Percentiles rank a stretch among this genome's conserved stretches.
Conservation (phyloP, 345 rosid species). For the Euclidium syriacum region DNA sequence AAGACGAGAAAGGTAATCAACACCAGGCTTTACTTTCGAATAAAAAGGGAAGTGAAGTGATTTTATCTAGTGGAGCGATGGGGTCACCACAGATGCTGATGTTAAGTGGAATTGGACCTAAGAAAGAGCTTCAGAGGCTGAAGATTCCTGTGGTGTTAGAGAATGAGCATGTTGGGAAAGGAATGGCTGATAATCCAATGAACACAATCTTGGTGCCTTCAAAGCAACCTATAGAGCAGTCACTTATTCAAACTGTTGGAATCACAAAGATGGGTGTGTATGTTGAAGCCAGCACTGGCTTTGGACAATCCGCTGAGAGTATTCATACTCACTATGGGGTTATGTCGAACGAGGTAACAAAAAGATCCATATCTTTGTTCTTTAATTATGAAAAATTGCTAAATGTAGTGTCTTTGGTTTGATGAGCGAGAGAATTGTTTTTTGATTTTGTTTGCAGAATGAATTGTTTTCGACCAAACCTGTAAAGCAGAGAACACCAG, state of each 20-base stretch:
- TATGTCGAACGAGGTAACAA: constrained; percentile 71
- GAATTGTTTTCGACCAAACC: constrained; percentile 57
- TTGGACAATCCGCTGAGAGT: constrained; percentile 68
- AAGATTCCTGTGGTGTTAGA: constrained; percentile 59
- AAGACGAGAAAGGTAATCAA: constrained; percentile 71
- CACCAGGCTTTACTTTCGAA: constrained; percentile 60
- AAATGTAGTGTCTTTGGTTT: neutral
- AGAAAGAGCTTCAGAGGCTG: constrained; percentile 49
- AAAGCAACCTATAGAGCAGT: constrained; percentile 49
- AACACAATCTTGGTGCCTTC: constrained; percentile 75
- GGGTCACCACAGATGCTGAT: constrained; percentile 85
- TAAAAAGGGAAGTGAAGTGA: constrained; percentile 58
- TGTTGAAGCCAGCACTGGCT: constrained; percentile 93
- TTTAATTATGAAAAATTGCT: neutral
- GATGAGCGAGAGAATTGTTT: neutral
- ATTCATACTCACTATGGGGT: constrained; percentile 80
- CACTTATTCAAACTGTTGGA: constrained; percentile 88
- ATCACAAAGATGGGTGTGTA: constrained; percentile 86
- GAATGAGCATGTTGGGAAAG: constrained; percentile 73
- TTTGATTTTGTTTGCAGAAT: constrained; percentile 14
- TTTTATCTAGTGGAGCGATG: constrained; percentile 81
- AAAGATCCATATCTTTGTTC: neutral
- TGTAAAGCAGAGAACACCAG: constrained; percentile 60
- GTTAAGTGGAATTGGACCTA: constrained; percentile 91
- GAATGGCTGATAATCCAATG: constrained; percentile 95